Conservation (phyloP, 176 grass and related monocot species). For the Raddia distichophylla region DNA sequence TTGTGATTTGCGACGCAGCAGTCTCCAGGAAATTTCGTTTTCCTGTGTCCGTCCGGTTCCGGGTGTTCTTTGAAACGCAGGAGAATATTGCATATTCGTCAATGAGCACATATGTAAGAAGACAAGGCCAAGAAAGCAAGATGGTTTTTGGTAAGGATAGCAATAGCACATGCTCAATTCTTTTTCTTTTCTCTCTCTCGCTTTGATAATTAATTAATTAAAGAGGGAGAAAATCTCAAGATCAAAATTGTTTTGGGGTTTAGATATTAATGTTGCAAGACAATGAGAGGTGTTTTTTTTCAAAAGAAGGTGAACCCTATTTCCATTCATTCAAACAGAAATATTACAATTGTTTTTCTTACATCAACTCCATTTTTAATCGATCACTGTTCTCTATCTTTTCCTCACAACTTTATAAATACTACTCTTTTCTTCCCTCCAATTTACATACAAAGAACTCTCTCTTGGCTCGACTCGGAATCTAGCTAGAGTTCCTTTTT, state of each 20-base stretch:
- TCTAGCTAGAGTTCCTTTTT: too few species aligned
- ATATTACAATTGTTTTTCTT: too few species aligned
- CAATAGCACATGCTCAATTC: conserved; percentile 8
- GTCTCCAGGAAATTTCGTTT: conserved; percentile 1
- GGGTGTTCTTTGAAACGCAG: conserved; percentile 16
- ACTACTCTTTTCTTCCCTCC: too few species aligned
- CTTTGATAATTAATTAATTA: not conserved
- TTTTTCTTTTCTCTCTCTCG: not conserved
- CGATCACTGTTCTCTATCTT: too few species aligned
- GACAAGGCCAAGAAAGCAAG: conserved; percentile 18
- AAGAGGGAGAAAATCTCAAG: not conserved
- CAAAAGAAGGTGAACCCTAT: too few species aligned
- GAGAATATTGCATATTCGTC: conserved; percentile 20
- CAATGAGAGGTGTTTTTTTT: too few species aligned
- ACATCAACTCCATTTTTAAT: too few species aligned
- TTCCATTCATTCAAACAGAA: too few species aligned
- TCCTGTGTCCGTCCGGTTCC: conserved; percentile 8
- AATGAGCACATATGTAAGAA: not conserved
- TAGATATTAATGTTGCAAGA: not conserved
- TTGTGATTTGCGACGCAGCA: too few species aligned
- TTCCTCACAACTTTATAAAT: too few species aligned
- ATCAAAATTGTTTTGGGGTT: not conserved
- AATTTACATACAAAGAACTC: too few species aligned
- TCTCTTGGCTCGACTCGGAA: too few species aligned
- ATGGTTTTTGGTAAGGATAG: conserved; percentile 11